Evolutionary conservation across 305 asterid genomes (phyloP), one percentile per base, ranked within the genome.

Genomic region (Fraxinus greggii): DNA sequence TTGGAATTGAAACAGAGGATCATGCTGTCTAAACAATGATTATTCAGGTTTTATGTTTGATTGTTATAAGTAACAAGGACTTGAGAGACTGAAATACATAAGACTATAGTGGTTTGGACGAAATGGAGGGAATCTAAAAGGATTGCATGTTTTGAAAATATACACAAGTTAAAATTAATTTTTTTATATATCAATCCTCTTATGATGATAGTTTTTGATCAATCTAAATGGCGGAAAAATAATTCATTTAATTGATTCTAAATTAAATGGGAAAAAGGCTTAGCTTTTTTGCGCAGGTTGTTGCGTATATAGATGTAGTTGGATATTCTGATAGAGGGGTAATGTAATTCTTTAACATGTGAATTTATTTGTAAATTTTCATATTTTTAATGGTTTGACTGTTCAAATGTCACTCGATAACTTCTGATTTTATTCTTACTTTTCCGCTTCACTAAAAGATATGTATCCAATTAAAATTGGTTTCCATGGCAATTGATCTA

Each of bases 401-500:
- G 13, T 21, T 63, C 72, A 24, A 1, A 28, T 67, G 9, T 67
- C 7, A 10, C 35, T 67, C 1, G 3, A 28, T 67, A 26, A 12
- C 21, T 67, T 67, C 36, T 28, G 21, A 67, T 23, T 23, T 63
- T 67, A 29, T 67, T 26, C 17, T 28, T 67, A 13, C 61, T 26
- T 76, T 56, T 23, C 42, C 7, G 13, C 67, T 45, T 45, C 23
- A 45, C 15, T 48, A 9, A 9, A 2, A 17, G n/a, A 48, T 48
- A 40, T 42, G 10, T 28, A 24, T 76, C 8, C 7, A 31, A 9
- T 48, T 23, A 76, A 23, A 23, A 2, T 13, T 42, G 38, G 3
- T 45, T 76, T 82, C 73, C 32, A 35, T 74, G 74, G 80, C 2
- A 75, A 67, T 36, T 76, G 12, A 40, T 8, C 29, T 59, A 94